Base-by-base conservation (phyloP, 1,284 basidiomycete species). In the Ganoderma sinense region DNA sequence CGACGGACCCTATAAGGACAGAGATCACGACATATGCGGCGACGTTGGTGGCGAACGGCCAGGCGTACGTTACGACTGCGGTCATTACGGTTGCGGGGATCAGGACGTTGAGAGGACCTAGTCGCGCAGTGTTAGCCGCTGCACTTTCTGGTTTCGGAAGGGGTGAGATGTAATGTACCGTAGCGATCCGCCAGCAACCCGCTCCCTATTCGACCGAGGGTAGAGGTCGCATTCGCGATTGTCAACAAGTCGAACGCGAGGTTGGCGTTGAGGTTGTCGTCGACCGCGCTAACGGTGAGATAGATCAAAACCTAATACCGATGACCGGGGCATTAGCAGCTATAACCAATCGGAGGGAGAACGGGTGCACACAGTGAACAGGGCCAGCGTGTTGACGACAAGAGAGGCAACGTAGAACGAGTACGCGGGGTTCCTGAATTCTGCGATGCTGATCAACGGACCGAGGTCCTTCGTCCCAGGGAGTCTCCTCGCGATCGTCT, bases 81-180 rank as follows among this genome's bases (percentile, higher is more conserved):
- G 87, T 83, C 13, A 83, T 51, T 4, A 82, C 71, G 0, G 85
- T 87, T 45, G 85, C 83, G 0, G 88, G 88, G 29, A 85, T 84
- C 78, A 89, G 86, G 40, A 88, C 79, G 71, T 88, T 90, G 64
- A 88, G 78, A 0, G 86, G 76, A 4, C 89, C 88, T 87, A 14
- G 60, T 11, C 8, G 45, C 7, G n/a, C 8, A 20, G 18, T 8
- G 18, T 48, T n/a, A 23, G 7, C 45, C 18, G 45, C n/a, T 48
- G 45, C 45, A 5, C 29, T 2, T 29, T 7, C 33, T 20, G 11
- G 33, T 2, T 8, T 20, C 20, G 29, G 20, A 36, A 3, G 13
- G 5, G 18, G n/a, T n/a, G n/a, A n/a, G n/a, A n/a, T n/a, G n/a
- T n/a, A n/a, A n/a, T n/a, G n/a, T 58, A 77, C 84, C 84, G 26